phyloP scores from a whole-genome alignment of 805 yeast species.

The Yamadazyma sp. region DNA sequence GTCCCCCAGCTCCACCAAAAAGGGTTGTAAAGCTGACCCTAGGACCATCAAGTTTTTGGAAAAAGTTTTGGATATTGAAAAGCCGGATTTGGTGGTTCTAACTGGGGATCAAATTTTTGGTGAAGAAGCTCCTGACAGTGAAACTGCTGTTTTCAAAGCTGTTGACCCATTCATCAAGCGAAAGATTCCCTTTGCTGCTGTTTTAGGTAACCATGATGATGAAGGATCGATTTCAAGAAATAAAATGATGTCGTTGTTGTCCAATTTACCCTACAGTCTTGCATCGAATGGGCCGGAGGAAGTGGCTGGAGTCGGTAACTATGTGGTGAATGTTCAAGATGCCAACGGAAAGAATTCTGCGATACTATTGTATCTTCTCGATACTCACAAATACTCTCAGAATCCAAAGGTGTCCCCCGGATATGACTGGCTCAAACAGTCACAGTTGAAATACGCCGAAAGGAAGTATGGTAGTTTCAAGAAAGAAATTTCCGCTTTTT shows the following conservation, averaged over 20 bases:
- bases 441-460: slow-evolving; percentile 61
- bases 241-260: slow-evolving; percentile 57
- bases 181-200: slow-evolving; percentile 78
- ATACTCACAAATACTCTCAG: slow-evolving; percentile 75
- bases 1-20: slow-evolving; percentile 48
- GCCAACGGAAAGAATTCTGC: slow-evolving; percentile 36
- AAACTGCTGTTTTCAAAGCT: slow-evolving; percentile 77
- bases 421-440: slow-evolving; percentile 80
- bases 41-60: slow-evolving; percentile 64
- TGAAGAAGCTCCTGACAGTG: slow-evolving; percentile 72
- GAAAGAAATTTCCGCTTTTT: slow-evolving; percentile 29
- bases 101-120: slow-evolving; percentile 95
- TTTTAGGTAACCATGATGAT: slow-evolving; percentile 93
- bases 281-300: slow-evolving; percentile 63
- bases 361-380: slow-evolving; percentile 67
- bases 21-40: slow-evolving; percentile 74
- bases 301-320: slow-evolving; percentile 84
- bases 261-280: slow-evolving; percentile 65
- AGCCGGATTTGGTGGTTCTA: slow-evolving; percentile 81
- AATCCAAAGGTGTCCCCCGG: slow-evolving; percentile 69
- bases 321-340: slow-evolving; percentile 50
- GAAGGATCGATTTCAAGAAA: slow-evolving; percentile 68
- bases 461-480: slow-evolving; percentile 25
- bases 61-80: slow-evolving; percentile 65
- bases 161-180: slow-evolving; percentile 65